These are phyloP conservation scores for Podaxis sp. DNA, from an alignment of 768 basidiomycete genomes.

Conservation along the genomic window DNA sequence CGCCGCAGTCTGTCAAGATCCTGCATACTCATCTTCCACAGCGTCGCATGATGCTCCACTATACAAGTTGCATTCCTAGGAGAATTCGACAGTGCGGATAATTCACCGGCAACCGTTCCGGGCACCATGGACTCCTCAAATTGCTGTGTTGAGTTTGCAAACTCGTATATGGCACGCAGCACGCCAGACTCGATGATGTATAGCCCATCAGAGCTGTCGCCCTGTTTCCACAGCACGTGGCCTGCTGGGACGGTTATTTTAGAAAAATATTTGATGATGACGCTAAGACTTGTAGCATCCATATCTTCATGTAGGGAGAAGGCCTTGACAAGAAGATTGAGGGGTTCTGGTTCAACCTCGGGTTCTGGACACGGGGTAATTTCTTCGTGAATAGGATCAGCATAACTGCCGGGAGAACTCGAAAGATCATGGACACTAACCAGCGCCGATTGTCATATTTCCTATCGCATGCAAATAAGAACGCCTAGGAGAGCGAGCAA, in stretches of 20 bases:
- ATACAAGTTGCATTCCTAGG: conserved; percentile 82
- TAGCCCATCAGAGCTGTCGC: conserved; percentile 74
- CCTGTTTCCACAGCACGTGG: conserved; percentile 68
- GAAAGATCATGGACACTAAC: conserved; percentile 25
- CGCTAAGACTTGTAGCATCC: conserved; percentile 51
- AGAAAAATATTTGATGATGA: conserved; percentile 70
- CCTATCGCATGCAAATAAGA: conserved; percentile 69
- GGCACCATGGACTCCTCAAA: conserved; percentile 93
- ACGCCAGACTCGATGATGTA: conserved; percentile 89
- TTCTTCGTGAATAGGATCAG: conserved; percentile 18
- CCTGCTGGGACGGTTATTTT: conserved; percentile 54
- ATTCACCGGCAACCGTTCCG: conserved; percentile 88
- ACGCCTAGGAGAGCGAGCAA: conserved; percentile 62
- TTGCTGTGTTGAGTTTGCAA: conserved; percentile 58
- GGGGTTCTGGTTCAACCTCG: conserved; percentile 50
- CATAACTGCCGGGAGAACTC: neutral
- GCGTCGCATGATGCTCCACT: conserved; percentile 65
- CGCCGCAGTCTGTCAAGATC: conserved; percentile 58
- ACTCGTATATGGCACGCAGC: conserved; percentile 77
- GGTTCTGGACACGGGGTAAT: conserved; percentile 22
- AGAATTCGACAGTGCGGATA: conserved; percentile 76
- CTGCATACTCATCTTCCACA: conserved; percentile 75
- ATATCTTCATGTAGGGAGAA: conserved; percentile 71
- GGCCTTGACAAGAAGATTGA: conserved; percentile 70
- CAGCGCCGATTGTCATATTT: conserved; percentile 61